Evolutionary conservation across 2,329 filamentous ascomycete species (phyloP).

Genomic region (Clarireedia homoeocarpa): DNA sequence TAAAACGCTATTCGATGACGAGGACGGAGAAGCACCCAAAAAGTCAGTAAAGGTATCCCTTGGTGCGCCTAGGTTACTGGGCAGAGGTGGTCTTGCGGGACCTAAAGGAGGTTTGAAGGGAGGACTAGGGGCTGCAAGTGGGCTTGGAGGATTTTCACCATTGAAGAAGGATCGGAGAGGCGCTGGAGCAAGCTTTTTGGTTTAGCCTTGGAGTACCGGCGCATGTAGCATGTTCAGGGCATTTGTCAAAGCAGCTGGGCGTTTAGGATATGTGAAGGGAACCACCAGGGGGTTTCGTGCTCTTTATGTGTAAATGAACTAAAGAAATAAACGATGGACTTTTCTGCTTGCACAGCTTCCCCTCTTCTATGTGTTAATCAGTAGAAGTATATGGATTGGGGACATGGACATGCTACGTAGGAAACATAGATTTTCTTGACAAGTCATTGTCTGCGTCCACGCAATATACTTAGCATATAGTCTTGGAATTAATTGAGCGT

Average conservation of each 20-base stretch:
- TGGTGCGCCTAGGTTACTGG: slow-evolving; percentile 23
- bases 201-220: slow-evolving; percentile 10
- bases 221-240: not conserved
- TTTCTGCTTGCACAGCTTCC: too few relatives aligned
- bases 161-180: slow-evolving; percentile 63
- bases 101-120: slow-evolving; percentile 19
- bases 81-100: slow-evolving; percentile 25
- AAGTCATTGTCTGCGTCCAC: too few relatives aligned
- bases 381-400: too few relatives aligned
- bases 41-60: slow-evolving; percentile 31
- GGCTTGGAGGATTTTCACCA: slow-evolving; percentile 58
- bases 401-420: too few relatives aligned
- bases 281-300: not conserved
- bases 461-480: too few relatives aligned
- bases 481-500: too few relatives aligned
- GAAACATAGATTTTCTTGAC: too few relatives aligned
- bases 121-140: slow-evolving; percentile 28
- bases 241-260: not conserved
- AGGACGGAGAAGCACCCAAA: slow-evolving; percentile 45
- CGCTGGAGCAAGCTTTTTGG: slow-evolving; percentile 49
- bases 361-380: too few relatives aligned
- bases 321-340: not conserved
- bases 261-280: slow-evolving; percentile 4
- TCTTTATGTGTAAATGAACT: slow-evolving; percentile 1
- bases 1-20: slow-evolving; percentile 64